Conservation (phyloP, 805 yeast species). For the Candida caryicola region DNA sequence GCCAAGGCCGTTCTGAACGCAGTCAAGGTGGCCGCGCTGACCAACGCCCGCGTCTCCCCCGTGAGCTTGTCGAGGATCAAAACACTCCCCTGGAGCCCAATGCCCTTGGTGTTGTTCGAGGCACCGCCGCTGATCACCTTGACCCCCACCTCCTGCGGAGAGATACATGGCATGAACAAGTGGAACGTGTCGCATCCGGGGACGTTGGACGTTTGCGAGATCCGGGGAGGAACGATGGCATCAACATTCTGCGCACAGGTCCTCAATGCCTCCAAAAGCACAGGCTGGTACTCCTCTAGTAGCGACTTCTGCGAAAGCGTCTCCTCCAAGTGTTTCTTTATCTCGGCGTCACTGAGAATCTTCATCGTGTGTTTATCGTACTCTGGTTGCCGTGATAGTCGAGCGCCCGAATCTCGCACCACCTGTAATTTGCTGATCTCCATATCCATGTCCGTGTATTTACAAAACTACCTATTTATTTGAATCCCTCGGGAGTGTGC, state of each 20-base stretch:
- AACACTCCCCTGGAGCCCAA: slow-evolving; percentile 61
- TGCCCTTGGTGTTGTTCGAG: slow-evolving; percentile 23
- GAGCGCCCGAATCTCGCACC: neutral
- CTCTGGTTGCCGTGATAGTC: neutral
- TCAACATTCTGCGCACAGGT: slow-evolving; percentile 44
- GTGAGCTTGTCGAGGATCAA: slow-evolving; percentile 47
- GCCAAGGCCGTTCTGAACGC: slow-evolving; percentile 68
- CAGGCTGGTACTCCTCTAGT: slow-evolving; percentile 30
- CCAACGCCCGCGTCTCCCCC: slow-evolving; percentile 51
- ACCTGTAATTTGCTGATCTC: too few species aligned
- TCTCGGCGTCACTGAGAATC: slow-evolving; percentile 29
- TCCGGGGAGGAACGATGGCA: slow-evolving; percentile 51
- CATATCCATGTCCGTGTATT: too few species aligned
- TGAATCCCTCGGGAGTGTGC: too few species aligned
- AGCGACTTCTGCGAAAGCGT: slow-evolving; percentile 25
- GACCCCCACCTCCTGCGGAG: slow-evolving; percentile 51
- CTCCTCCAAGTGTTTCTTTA: slow-evolving; percentile 25
- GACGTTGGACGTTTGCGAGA: slow-evolving; percentile 40
- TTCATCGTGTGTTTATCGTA: slow-evolving; percentile 18
- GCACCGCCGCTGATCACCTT: slow-evolving; percentile 59
- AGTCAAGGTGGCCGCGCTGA: slow-evolving; percentile 58
- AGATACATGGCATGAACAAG: slow-evolving; percentile 65
- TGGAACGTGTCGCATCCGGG: slow-evolving; percentile 42
- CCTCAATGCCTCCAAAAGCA: slow-evolving; percentile 35
- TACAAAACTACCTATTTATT: neutral